Evolutionary conservation across 1,284 basidiomycete species (phyloP), one percentile per base, ranked within the genome.

Genomic region (Cryptococcus wingfieldii): DNA sequence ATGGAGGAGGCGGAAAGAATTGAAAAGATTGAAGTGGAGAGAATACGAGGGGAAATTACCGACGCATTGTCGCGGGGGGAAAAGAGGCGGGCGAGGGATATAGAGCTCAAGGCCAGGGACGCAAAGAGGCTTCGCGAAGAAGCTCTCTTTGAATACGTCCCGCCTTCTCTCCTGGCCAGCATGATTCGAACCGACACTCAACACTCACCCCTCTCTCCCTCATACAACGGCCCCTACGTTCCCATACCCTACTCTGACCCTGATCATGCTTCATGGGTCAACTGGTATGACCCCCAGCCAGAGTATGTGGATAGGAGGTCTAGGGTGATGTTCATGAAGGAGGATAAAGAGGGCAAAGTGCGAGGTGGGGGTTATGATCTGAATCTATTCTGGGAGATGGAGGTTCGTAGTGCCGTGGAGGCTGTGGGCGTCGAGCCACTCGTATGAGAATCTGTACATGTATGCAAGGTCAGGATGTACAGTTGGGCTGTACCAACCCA

Each of bases 351-450:
- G 62, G 87, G 87, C 4, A 85, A 88, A 65, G 88, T 90, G 83
- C 80, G 87, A 44, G 90, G 84, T 9, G 93, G 90, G 16, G 92
- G 90, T 2, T 96, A 89, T 71, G 81, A 81, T 63, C 79, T 91
- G 10, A 82, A 86, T 56, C 85, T 91, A 70, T 89, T 89, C 50
- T 95, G 92, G 92, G 86, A 88, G 66, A 82, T 90, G 64, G 90
- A 90, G 23, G 72, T 95, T 47, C 79, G 87, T 50, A 83, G 77
- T 63, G 88, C 89, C 1, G 86, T 93, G 19, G 86, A 87, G 54
- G 87, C 84, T 1, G 74, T 95, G 52, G 76, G 71, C 45, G 61
- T 77, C 14, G 65, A 65, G 52, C 75, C 76, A 43, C 38, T 75
- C 19, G 45, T 48, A 16, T 56, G 51, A 45, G n/a, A 16, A 8